Percentiles rank a stretch among this genome's conserved stretches.
Evolutionary conservation across 1,139 yeast genomes (phyloP).

Genomic region (Kurtzmaniella quercitrusa): DNA sequence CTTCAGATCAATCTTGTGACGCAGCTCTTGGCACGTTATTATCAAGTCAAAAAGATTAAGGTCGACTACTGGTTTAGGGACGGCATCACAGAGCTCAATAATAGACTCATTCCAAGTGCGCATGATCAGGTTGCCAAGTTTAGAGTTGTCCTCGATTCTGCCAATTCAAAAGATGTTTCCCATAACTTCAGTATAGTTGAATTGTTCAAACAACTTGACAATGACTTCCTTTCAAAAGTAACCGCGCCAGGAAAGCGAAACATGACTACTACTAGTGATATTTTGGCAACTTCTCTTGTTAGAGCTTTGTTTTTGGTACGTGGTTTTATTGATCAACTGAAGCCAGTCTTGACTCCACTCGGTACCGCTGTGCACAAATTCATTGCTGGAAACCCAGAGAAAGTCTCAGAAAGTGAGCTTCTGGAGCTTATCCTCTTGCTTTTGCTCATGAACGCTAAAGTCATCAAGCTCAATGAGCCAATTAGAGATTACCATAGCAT

Average conservation of each 20-base stretch:
- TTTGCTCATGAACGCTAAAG: conserved; percentile 33
- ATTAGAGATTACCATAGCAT: conserved; percentile 33
- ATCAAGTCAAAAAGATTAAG: conserved; percentile 67
- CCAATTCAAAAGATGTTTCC: conserved; percentile 23
- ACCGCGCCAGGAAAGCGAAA: conserved; percentile 13
- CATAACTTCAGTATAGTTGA: conserved; percentile 31
- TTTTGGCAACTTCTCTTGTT: conserved; percentile 56
- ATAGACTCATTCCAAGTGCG: conserved; percentile 49
- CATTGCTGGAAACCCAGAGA: conserved; percentile 21
- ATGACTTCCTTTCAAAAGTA: conserved; percentile 13
- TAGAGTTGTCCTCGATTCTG: conserved; percentile 6
- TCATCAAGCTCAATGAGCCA: conserved; percentile 26
- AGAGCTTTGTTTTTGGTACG: conserved; percentile 51
- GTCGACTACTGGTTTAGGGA: conserved; percentile 61
- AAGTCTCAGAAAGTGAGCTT: conserved; percentile 20
- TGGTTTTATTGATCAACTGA: conserved; percentile 48
- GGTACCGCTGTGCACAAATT: conserved; percentile 50
- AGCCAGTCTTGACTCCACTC: conserved; percentile 46
- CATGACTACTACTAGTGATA: conserved; percentile 44
- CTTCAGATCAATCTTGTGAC: conserved; percentile 66
- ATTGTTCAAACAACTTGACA: conserved; percentile 28
- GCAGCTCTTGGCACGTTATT: conserved; percentile 75
- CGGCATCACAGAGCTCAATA: conserved; percentile 43
- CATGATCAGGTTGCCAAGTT: conserved; percentile 24
- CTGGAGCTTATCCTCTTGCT: conserved; percentile 42